Conservation (phyloP, 2,329 filamentous ascomycete species). For the Basipetospora chlamydospora region DNA sequence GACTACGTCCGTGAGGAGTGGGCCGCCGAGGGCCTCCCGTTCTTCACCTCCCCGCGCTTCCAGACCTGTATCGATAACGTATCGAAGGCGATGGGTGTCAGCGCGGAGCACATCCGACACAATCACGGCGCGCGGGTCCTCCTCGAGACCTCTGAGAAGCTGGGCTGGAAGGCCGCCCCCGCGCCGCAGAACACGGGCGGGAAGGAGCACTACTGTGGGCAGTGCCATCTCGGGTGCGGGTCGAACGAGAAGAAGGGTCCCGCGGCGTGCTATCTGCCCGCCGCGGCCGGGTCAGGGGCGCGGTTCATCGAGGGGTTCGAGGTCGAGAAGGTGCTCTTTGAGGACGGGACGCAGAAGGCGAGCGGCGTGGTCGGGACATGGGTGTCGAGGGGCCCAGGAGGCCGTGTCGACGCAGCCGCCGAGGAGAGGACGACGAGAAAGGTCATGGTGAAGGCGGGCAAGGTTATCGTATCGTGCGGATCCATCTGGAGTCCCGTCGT, state of each 20-base stretch:
- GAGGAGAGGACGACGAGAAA: conserved; percentile 37
- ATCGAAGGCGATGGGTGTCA: conserved; percentile 64
- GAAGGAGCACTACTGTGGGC: conserved; percentile 58
- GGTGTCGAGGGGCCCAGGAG: conserved; percentile 53
- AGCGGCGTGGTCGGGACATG: conserved; percentile 61
- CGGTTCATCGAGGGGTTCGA: conserved; percentile 73
- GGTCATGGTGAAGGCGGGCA: conserved; percentile 62
- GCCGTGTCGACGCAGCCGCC: conserved; percentile 28
- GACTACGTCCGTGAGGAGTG: conserved; percentile 68
- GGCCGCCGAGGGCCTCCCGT: conserved; percentile 49
- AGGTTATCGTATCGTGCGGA: conserved; percentile 66
- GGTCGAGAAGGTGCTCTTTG: conserved; percentile 57
- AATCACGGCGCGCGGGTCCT: conserved; percentile 58
- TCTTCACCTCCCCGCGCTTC: conserved; percentile 61
- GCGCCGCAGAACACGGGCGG: conserved; percentile 72
- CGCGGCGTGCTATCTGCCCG: conserved; percentile 60
- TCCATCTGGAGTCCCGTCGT: conserved; percentile 64
- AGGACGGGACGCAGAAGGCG: conserved; percentile 40
- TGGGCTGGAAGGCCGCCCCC: conserved; percentile 54
- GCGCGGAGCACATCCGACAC: conserved; percentile 49
- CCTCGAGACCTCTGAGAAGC: conserved; percentile 58
- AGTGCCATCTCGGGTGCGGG: conserved; percentile 46
- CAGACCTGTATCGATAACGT: conserved; percentile 70
- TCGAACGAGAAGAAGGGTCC: conserved; percentile 67
- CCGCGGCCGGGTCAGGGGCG: conserved; percentile 63